A percentile compares a stretch with the other conserved stretches of the same genome.
phyloP scores from a whole-genome alignment of 106 monocot genomes.

The Allium cepa region DNA sequence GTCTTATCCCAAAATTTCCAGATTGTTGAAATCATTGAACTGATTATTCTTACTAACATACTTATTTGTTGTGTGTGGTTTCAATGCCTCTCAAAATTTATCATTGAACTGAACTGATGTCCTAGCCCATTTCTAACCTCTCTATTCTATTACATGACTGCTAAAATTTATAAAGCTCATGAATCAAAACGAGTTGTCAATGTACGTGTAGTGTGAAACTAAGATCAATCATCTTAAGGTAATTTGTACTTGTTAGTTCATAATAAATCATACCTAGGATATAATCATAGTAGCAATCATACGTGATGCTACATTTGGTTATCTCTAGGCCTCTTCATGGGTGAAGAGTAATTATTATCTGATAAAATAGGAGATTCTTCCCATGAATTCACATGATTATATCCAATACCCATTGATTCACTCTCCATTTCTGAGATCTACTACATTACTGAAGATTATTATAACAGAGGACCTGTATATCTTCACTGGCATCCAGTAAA shows the following conservation, averaged over 20 bases:
- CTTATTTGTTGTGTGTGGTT: too few species aligned
- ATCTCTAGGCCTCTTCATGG: constrained; percentile 5
- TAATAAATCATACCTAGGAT: not conserved
- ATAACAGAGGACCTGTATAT: constrained; percentile 75
- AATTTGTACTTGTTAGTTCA: not conserved
- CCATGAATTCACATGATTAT: constrained; percentile 1
- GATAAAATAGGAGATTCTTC: constrained; percentile 5
- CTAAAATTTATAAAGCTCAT: not conserved
- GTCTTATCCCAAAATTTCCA: too few species aligned
- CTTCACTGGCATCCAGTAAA: constrained; percentile 87
- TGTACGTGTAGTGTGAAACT: too few species aligned
- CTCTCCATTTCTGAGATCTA: constrained; percentile 6
- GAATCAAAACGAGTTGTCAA: not conserved
- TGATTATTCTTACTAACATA: too few species aligned
- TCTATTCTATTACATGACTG: constrained; percentile 19
- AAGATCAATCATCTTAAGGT: not conserved
- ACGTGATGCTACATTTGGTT: not conserved
- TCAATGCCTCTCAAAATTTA: too few species aligned
- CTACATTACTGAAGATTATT: not conserved
- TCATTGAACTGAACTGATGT: constrained; percentile 51
- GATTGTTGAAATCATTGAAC: too few species aligned
- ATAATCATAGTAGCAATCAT: not conserved
- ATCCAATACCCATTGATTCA: not conserved
- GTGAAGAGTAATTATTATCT: constrained; percentile 3
- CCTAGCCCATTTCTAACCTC: constrained; percentile 39